phyloP scores from a whole-genome alignment of 106 monocot species.

The Dendrobium huoshanense region DNA sequence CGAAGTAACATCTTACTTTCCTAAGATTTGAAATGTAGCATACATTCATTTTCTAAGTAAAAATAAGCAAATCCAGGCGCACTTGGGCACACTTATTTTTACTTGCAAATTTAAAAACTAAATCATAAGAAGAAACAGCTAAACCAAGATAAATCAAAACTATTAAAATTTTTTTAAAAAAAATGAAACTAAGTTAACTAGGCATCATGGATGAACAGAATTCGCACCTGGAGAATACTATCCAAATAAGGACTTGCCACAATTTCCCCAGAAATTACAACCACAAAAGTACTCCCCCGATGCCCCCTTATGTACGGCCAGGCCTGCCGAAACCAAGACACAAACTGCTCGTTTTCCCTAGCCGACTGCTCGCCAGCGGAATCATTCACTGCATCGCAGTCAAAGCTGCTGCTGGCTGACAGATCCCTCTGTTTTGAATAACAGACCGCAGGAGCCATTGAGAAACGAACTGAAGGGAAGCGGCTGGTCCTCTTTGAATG shows the following conservation, averaged over 20 bases:
- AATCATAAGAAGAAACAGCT: neutral
- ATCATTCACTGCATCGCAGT: neutral
- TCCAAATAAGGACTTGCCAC: slow-evolving; percentile 50
- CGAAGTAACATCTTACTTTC: neutral
- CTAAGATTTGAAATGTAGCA: neutral
- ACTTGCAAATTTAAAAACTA: neutral
- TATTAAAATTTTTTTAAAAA: too few relatives aligned
- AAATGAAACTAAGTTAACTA: neutral
- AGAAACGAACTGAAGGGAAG: neutral
- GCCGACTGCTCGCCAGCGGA: neutral
- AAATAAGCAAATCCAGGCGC: neutral
- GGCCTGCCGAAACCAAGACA: slow-evolving; percentile 60
- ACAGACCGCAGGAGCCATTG: neutral
- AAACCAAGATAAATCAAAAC: neutral
- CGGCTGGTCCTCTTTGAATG: slow-evolving; percentile 5
- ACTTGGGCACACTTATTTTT: too few relatives aligned
- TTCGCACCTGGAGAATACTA: slow-evolving; percentile 54
- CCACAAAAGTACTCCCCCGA: slow-evolving; percentile 77
- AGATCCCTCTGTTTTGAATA: neutral
- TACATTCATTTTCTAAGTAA: neutral
- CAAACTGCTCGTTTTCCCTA: slow-evolving; percentile 46
- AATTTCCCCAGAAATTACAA: slow-evolving; percentile 74
- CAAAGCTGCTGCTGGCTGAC: neutral
- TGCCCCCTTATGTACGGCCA: slow-evolving; percentile 85
- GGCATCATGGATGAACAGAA: neutral